Conservation (phyloP, 805 yeast species). For the Starmerella potacharoeniae region DNA sequence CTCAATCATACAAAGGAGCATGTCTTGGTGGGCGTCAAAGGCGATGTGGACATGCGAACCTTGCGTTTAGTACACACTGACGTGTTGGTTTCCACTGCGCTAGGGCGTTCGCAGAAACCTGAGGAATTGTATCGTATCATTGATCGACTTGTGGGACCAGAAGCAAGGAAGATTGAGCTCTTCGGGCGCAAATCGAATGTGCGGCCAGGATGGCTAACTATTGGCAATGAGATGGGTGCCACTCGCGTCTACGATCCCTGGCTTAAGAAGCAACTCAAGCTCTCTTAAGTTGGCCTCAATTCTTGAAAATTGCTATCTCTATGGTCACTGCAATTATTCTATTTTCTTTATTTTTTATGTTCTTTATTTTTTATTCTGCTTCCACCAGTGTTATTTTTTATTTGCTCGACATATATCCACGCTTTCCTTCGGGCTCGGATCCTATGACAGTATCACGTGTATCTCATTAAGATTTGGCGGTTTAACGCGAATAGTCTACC, state of each 20-base stretch:
- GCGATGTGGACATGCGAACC: constrained; percentile 53
- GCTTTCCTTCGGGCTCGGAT: too few species aligned
- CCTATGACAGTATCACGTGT: neutral
- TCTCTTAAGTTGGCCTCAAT: neutral
- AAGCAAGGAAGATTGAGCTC: constrained; percentile 70
- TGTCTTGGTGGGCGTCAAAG: constrained; percentile 65
- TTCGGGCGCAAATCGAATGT: constrained; percentile 82
- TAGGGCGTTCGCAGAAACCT: constrained; percentile 86
- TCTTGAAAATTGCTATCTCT: too few species aligned
- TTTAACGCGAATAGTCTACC: neutral
- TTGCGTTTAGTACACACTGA: constrained; percentile 48
- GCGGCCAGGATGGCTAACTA: constrained; percentile 76
- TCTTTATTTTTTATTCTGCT: neutral
- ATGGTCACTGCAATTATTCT: neutral
- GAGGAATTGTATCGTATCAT: constrained; percentile 80
- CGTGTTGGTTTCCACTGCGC: constrained; percentile 64
- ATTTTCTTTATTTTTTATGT: neutral
- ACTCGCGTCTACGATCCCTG: neutral
- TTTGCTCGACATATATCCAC: too few species aligned
- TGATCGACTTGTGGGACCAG: constrained; percentile 70
- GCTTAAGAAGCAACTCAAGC: neutral
- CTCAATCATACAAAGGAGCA: constrained; percentile 91
- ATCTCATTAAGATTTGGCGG: neutral
- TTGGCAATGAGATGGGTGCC: constrained; percentile 20
- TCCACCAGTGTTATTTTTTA: too few species aligned